phyloP scores from a whole-genome alignment of 805 yeast species.

The Metschnikowia kofuensis region DNA sequence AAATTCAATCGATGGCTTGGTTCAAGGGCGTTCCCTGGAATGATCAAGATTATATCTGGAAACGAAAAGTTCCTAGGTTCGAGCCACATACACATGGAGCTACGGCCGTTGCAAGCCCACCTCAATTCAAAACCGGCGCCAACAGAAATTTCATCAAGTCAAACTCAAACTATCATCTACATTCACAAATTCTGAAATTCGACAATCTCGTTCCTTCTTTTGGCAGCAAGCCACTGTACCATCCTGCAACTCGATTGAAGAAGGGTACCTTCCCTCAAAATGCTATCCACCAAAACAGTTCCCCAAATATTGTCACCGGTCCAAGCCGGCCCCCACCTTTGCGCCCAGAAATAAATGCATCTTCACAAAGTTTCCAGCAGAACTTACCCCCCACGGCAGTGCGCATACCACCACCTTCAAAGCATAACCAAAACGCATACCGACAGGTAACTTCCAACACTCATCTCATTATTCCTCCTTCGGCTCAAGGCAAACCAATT shows the following conservation, averaged over 20 bases:
- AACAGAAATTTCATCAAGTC: slow-evolving; percentile 38
- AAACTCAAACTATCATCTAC: slow-evolving; percentile 37
- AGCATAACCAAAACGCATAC: slow-evolving; percentile 1
- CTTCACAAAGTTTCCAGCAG: not conserved
- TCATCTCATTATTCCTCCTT: not conserved
- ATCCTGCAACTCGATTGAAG: slow-evolving; percentile 34
- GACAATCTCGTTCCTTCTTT: slow-evolving; percentile 35
- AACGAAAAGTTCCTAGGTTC: slow-evolving; percentile 26
- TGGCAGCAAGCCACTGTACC: slow-evolving; percentile 28
- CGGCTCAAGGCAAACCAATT: not conserved
- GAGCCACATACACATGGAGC: slow-evolving; percentile 20
- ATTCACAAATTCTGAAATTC: slow-evolving; percentile 34
- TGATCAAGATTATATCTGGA: slow-evolving; percentile 39
- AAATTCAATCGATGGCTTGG: slow-evolving; percentile 35
- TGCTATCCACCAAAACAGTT: not conserved
- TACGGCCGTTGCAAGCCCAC: slow-evolving; percentile 11
- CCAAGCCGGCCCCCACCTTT: not conserved
- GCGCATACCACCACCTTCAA: slow-evolving; percentile 1
- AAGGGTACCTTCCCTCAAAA: slow-evolving; percentile 10
- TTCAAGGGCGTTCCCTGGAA: slow-evolving; percentile 40
- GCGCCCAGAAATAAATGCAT: not conserved
- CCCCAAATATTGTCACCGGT: not conserved
- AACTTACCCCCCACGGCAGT: not conserved
- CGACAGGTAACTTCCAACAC: slow-evolving; percentile 2
- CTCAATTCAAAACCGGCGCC: slow-evolving; percentile 33